These are phyloP conservation scores for Teratosphaeriaceae sp. DNA, from an alignment of 2,329 filamentous ascomycete genomes.

Conservation along the genomic window DNA sequence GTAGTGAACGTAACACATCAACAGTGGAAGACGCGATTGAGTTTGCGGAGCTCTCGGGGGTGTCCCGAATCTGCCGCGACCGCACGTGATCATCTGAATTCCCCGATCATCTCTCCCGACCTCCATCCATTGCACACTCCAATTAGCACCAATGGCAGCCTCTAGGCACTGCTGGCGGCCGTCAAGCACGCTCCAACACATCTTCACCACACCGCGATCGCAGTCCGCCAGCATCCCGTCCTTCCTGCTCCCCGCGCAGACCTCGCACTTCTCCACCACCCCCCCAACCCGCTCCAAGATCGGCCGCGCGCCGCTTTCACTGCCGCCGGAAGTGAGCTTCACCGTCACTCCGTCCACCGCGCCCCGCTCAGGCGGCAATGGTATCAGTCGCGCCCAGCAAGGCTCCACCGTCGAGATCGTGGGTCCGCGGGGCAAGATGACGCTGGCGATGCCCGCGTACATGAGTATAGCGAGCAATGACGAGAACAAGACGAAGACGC, in stretches of 20 bases:
- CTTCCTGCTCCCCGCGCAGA: conserved; percentile 59
- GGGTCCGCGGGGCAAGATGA: conserved; percentile 75
- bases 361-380: conserved; percentile 43
- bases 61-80: conserved; percentile 2
- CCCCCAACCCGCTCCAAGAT: conserved; percentile 68
- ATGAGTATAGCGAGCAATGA: conserved; percentile 64
- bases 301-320: conserved; percentile 69
- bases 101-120: not conserved
- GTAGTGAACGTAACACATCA: not conserved
- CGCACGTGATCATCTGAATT: conserved; percentile 5
- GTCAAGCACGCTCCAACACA: conserved; percentile 15
- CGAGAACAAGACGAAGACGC: conserved; percentile 53
- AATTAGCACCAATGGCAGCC: conserved; percentile 14
- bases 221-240: conserved; percentile 44
- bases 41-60: not conserved
- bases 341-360: conserved; percentile 56
- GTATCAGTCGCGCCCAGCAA: conserved; percentile 54
- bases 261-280: conserved; percentile 64
- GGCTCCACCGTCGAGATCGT: conserved; percentile 66
- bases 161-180: conserved; percentile 19
- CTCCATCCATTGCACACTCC: not conserved
- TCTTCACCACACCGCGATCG: conserved; percentile 8
- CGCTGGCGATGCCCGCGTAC: conserved; percentile 72
- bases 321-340: conserved; percentile 79
- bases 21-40: not conserved